A percentile compares a stretch with the other conserved stretches of the same genome.
Conservation (phyloP, 371 early-diverging fungal genomes). For the Actinomucor elegans region DNA sequence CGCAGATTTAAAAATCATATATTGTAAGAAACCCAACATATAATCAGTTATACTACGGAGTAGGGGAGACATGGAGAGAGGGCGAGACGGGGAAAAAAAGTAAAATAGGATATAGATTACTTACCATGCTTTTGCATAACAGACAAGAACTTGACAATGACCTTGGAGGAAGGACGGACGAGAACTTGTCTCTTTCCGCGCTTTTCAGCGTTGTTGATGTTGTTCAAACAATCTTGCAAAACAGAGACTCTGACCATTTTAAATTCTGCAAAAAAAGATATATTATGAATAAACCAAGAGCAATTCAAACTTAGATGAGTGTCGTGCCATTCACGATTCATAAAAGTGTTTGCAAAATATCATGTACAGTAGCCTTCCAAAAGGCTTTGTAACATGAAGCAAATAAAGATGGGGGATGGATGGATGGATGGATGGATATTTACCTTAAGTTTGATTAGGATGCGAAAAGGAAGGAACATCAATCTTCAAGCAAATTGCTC, state of each 20-base stretch:
- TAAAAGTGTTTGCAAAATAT: conserved; percentile 24
- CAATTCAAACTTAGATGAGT: conserved; percentile 24
- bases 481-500: too few species aligned
- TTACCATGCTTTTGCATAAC: conserved; percentile 99
- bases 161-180: conserved; percentile 96
- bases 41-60: conserved; percentile 76
- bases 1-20: conserved; percentile 75
- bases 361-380: conserved; percentile 16
- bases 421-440: conserved; percentile 27
- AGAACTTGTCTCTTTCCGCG: conserved; percentile 98
- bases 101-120: conserved; percentile 17
- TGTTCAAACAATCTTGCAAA: conserved; percentile 94
- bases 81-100: background rate
- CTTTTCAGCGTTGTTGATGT: conserved; percentile 99
- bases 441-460: conserved; percentile 13
- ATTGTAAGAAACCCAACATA: conserved; percentile 40
- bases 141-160: conserved; percentile 96
- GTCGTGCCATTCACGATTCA: conserved; percentile 19
- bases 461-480: conserved; percentile 12
- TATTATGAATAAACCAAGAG: too few species aligned
- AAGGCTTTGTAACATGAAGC: conserved; percentile 16
- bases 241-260: conserved; percentile 50
- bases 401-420: conserved; percentile 15
- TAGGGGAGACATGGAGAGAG: background rate
- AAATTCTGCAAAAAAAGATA: conserved; percentile 4